These are phyloP conservation scores for Suillus bovinus DNA, from an alignment of 768 basidiomycete species.

Conservation along the genomic window DNA sequence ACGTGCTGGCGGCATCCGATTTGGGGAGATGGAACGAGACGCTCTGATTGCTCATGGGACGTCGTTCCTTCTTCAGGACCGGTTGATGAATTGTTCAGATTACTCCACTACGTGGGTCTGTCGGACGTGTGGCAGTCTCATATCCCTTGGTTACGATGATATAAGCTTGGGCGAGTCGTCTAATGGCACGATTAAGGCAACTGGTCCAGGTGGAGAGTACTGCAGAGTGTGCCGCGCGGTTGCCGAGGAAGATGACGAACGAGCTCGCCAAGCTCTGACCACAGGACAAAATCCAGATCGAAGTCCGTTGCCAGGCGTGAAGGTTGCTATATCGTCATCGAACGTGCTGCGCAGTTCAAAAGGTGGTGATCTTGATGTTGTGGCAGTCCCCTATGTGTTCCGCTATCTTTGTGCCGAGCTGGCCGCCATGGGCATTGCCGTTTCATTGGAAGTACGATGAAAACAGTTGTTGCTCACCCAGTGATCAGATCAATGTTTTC, in stretches of 20 bases:
- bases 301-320: constrained; percentile 49
- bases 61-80: constrained; percentile 96
- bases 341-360: constrained; percentile 63
- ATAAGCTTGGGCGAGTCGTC: constrained; percentile 65
- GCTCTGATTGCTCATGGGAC: constrained; percentile 98
- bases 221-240: constrained; percentile 88
- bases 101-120: constrained; percentile 99
- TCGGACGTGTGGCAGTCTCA: constrained; percentile 91
- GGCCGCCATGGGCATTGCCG: constrained; percentile 96
- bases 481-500: neutral
- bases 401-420: constrained; percentile 93
- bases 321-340: constrained; percentile 64
- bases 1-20: constrained; percentile 97
- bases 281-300: constrained; percentile 51
- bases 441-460: constrained; percentile 76
- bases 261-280: constrained; percentile 57
- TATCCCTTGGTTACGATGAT: constrained; percentile 96
- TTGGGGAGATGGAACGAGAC: constrained; percentile 99
- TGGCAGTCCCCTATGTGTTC: constrained; percentile 95
- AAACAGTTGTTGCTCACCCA: neutral
- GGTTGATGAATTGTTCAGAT: constrained; percentile 99
- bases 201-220: constrained; percentile 87
- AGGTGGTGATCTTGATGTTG: constrained; percentile 88
- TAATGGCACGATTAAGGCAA: constrained; percentile 51
- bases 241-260: constrained; percentile 63